phyloP scores from a whole-genome alignment of 768 basidiomycete genomes.

The Tremella mesenterica region DNA sequence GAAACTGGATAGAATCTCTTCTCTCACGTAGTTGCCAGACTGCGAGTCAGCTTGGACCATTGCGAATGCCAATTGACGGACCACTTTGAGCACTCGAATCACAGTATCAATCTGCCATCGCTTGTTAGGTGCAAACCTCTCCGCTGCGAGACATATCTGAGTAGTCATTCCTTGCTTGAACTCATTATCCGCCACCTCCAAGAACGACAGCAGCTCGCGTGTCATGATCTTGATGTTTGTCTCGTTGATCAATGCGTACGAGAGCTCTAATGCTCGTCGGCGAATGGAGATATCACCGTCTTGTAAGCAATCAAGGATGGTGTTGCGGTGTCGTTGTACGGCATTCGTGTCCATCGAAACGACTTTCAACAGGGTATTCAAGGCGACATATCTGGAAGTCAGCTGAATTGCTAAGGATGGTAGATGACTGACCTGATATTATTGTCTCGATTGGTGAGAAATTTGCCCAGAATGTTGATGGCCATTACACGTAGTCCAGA shows the following conservation, averaged over 20 bases:
- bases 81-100: constrained; percentile 79
- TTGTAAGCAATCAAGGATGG: constrained; percentile 96
- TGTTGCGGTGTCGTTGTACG: constrained; percentile 94
- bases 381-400: constrained; percentile 75
- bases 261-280: constrained; percentile 88
- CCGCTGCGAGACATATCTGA: constrained; percentile 89
- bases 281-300: constrained; percentile 99
- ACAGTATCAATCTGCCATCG: constrained; percentile 99
- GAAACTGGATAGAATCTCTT: constrained; percentile 90
- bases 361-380: constrained; percentile 96
- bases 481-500: constrained; percentile 95
- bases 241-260: constrained; percentile 94
- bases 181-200: constrained; percentile 96
- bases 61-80: constrained; percentile 45
- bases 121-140: constrained; percentile 93
- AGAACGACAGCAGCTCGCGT: constrained; percentile 85
- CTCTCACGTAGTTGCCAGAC: constrained; percentile 97
- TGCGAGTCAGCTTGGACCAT: constrained; percentile 38
- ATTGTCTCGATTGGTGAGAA: constrained; percentile 93
- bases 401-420: background rate
- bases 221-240: constrained; percentile 84
- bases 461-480: constrained; percentile 97
- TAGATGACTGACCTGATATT: constrained; percentile 70
- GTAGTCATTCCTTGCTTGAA: constrained; percentile 98
- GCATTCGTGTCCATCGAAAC: constrained; percentile 96